Conservation (phyloP, 306 rosid species). For the Cucumis cinereus region DNA sequence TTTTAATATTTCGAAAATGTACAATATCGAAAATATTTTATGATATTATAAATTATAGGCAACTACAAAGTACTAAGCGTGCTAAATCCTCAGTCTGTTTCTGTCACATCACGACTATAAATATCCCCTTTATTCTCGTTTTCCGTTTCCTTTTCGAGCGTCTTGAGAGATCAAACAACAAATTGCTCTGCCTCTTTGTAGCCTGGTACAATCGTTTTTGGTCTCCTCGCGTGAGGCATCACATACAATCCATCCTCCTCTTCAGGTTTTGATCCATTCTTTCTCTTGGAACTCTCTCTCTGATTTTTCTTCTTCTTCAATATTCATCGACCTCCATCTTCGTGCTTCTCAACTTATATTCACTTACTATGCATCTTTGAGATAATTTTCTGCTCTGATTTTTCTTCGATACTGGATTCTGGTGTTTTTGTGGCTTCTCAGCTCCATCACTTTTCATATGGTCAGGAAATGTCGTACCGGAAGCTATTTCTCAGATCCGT, state of each 20-base stretch:
- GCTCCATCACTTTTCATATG: neutral
- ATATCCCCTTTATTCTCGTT: neutral
- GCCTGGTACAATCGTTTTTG: neutral
- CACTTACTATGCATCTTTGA: neutral
- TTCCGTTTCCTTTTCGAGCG: neutral
- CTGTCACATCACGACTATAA: neutral
- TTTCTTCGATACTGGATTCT: neutral
- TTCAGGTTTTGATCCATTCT: neutral
- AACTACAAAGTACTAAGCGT: slow-evolving; percentile 1
- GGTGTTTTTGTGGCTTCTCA: neutral
- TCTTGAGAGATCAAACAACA: neutral
- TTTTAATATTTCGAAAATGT: neutral
- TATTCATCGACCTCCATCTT: neutral
- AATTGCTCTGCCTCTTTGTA: neutral
- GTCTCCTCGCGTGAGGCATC: slow-evolving; percentile 5
- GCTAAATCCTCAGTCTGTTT: neutral
- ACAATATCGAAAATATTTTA: neutral
- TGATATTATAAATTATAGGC: neutral
- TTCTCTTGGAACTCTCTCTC: neutral
- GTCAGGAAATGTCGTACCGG: neutral
- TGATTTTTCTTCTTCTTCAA: neutral
- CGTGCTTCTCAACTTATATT: neutral
- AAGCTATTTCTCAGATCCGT: neutral
- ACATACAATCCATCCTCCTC: neutral
- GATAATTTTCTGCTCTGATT: neutral